A percentile compares a stretch with the other conserved stretches of the same genome.
Conservation (phyloP, 1,284 basidiomycete genomes). For the Lentinus polychrous region DNA sequence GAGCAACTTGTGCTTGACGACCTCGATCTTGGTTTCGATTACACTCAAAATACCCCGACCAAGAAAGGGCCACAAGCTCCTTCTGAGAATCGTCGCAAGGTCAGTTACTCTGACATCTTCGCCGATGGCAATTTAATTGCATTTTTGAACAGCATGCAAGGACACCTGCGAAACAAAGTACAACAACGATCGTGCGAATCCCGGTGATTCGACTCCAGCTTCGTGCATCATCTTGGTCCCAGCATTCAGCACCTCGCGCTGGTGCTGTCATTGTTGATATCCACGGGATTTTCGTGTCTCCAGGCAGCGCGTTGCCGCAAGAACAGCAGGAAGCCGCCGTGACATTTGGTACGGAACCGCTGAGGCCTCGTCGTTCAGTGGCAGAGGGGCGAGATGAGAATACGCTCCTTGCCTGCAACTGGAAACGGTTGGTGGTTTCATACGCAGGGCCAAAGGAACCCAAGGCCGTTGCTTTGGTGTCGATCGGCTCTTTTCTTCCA, state of each 20-base stretch:
- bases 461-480: background rate
- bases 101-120: conserved; percentile 6
- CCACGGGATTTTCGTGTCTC: conserved; percentile 41
- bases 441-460: background rate
- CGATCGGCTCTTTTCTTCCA: background rate
- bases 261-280: conserved; percentile 63
- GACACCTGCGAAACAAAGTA: conserved; percentile 8
- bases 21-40: conserved; percentile 43
- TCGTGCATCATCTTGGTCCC: conserved; percentile 45
- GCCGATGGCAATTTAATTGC: too few species aligned
- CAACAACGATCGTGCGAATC: conserved; percentile 24
- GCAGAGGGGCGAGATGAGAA: background rate
- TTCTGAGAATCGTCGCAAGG: conserved; percentile 13
- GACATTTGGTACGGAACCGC: conserved; percentile 34
- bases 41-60: conserved; percentile 22
- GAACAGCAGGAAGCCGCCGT: conserved; percentile 17
- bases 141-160: conserved; percentile 9
- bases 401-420: background rate
- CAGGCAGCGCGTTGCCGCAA: conserved; percentile 22
- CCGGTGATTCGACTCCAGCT: conserved; percentile 56
- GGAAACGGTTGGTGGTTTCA: conserved; percentile 1
- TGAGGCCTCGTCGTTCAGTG: conserved; percentile 9
- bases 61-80: conserved; percentile 2
- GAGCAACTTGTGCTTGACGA: conserved; percentile 50
- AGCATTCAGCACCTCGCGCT: conserved; percentile 38